A percentile compares a stretch with the other conserved stretches of the same genome.
phyloP scores from a whole-genome alignment of 495 filamentous ascomycete genomes.

The Aspergillus campestris region DNA sequence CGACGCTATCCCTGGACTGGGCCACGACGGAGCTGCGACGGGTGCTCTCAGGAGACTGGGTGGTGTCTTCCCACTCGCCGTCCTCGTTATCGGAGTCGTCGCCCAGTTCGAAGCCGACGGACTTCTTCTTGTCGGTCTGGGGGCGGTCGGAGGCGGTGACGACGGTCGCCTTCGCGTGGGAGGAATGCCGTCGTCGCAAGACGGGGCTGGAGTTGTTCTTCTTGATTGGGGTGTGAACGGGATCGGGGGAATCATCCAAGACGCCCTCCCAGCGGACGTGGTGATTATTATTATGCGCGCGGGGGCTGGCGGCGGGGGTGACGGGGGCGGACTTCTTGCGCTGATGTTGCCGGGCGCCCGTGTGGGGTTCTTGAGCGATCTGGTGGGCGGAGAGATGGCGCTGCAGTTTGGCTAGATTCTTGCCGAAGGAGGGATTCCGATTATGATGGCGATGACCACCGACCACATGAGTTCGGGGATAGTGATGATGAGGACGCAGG shows the following conservation, averaged over 20 bases:
- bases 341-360: slow-evolving; percentile 31
- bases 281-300: slow-evolving; percentile 7
- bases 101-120: slow-evolving; percentile 40
- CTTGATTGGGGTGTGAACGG: slow-evolving; percentile 27
- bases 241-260: slow-evolving; percentile 19
- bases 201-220: slow-evolving; percentile 39
- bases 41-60: slow-evolving; percentile 44
- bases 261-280: slow-evolving; percentile 38
- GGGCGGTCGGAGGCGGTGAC: slow-evolving; percentile 31
- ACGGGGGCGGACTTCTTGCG: slow-evolving; percentile 43
- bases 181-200: slow-evolving; percentile 32
- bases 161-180: slow-evolving; percentile 27
- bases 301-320: slow-evolving; percentile 37
- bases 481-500: slow-evolving; percentile 28
- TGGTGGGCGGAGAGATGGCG: slow-evolving; percentile 23
- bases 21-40: slow-evolving; percentile 34
- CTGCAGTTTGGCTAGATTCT: slow-evolving; percentile 36
- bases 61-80: slow-evolving; percentile 43
- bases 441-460: slow-evolving; percentile 35
- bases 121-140: slow-evolving; percentile 36
- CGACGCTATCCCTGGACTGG: slow-evolving; percentile 32
- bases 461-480: slow-evolving; percentile 27
- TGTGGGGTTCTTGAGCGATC: slow-evolving; percentile 15
- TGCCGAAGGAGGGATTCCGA: slow-evolving; percentile 36
- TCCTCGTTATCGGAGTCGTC: slow-evolving; percentile 40